Conservation (phyloP, 495 filamentous ascomycete species). For the Daldinia bambusicola region DNA sequence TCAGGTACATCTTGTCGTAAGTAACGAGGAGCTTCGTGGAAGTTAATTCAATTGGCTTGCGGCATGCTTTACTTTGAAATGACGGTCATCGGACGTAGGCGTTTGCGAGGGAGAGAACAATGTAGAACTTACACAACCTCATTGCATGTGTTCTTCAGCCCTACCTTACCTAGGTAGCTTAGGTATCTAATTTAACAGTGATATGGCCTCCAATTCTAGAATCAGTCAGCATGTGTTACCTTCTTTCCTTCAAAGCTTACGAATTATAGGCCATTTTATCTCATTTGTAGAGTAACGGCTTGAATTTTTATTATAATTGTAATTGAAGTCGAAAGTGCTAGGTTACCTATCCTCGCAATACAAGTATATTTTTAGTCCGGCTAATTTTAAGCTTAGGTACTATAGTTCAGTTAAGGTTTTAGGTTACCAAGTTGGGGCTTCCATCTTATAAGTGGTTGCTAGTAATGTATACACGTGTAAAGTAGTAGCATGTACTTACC, state of each 20-base stretch:
- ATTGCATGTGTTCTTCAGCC: constrained; percentile 3
- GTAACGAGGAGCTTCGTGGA: neutral
- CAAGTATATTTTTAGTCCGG: neutral
- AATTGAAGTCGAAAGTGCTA: neutral
- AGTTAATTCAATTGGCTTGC: neutral
- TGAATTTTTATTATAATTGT: no score
- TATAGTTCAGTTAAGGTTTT: constrained; percentile 2
- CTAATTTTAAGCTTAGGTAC: constrained; percentile 7
- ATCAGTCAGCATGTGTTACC: neutral
- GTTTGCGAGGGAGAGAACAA: neutral
- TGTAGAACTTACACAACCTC: neutral
- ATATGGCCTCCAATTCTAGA: neutral
- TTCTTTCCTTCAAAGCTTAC: neutral
- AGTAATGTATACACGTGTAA: neutral
- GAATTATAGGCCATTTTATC: neutral
- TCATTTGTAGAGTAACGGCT: neutral
- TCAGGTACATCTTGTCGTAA: neutral
- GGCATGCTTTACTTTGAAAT: neutral
- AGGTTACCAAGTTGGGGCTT: neutral
- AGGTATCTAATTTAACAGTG: neutral
- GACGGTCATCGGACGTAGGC: neutral
- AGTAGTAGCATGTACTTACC: neutral
- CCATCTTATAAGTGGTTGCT: neutral
- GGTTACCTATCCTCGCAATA: neutral
- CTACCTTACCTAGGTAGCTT: no score